Conservation (phyloP, 495 filamentous ascomycete species). For the Lasiosphaeria ovina region DNA sequence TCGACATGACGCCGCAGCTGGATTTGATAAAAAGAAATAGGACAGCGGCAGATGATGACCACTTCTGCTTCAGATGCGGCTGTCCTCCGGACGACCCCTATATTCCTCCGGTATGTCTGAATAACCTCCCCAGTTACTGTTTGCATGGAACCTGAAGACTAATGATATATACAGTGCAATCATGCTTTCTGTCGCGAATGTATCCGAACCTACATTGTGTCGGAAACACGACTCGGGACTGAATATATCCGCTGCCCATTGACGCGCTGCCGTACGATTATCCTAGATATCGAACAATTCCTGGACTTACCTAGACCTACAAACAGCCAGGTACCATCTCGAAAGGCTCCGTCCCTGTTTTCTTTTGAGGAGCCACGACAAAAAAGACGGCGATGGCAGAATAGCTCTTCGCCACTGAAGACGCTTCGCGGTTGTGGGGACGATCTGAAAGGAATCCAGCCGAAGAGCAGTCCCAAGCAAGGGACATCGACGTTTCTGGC, state of each 20-base stretch:
- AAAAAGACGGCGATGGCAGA: not conserved
- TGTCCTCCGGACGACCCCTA: not conserved
- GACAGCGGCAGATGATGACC: not conserved
- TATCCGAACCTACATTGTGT: slow-evolving; percentile 11
- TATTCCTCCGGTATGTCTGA: no score
- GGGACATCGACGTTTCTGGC: slow-evolving; percentile 22
- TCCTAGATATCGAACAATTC: no score
- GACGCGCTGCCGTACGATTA: not conserved
- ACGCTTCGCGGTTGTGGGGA: slow-evolving; percentile 19
- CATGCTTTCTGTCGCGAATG: slow-evolving; percentile 27
- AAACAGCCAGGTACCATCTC: no score
- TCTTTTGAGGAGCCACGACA: not conserved
- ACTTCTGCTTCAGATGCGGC: slow-evolving; percentile 3
- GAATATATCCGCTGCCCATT: not conserved
- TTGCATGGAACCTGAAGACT: not conserved
- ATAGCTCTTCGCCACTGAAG: slow-evolving; percentile 3
- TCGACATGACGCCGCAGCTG: slow-evolving; percentile 13
- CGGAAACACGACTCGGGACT: not conserved
- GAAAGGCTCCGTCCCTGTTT: no score
- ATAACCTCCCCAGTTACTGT: not conserved
- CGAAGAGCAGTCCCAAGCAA: slow-evolving; percentile 11
- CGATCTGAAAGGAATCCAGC: slow-evolving; percentile 25
- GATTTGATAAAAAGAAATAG: not conserved
- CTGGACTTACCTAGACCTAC: not conserved
- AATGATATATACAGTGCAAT: slow-evolving; percentile 14